phyloP scores from a whole-genome alignment of 441 rosid genomes.

The Biscutella auriculata region DNA sequence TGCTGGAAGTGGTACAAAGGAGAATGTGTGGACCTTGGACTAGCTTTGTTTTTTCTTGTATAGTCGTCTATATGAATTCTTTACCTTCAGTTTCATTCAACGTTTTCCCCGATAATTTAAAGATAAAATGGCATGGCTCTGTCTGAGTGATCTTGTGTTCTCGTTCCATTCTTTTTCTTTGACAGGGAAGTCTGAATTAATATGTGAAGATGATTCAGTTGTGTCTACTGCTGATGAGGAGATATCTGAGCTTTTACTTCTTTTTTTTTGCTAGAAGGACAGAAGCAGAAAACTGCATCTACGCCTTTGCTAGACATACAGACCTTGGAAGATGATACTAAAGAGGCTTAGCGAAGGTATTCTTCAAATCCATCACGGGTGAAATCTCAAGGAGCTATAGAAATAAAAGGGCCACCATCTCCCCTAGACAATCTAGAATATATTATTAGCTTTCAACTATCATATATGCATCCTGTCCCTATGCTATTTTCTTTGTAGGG shows the following conservation, averaged over 20 bases:
- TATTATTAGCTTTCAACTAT: neutral
- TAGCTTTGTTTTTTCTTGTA: neutral
- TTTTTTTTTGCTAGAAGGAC: conserved; percentile 47
- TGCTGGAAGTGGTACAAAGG: conserved; percentile 5
- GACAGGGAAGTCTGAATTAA: conserved; percentile 66
- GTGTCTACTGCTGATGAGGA: conserved; percentile 31
- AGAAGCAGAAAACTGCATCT: conserved; percentile 45
- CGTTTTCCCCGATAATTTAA: neutral
- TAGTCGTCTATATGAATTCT: neutral
- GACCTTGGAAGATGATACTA: conserved; percentile 55
- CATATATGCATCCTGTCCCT: neutral
- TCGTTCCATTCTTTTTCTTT: conserved; percentile 12
- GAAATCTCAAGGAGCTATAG: conserved; percentile 23
- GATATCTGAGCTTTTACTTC: conserved; percentile 46
- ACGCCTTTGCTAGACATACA: conserved; percentile 40
- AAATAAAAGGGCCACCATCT: conserved; percentile 23
- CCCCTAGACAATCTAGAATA: conserved; percentile 9
- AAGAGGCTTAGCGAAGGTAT: conserved; percentile 50
- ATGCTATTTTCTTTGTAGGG: conserved; percentile 37
- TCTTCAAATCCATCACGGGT: conserved; percentile 20
- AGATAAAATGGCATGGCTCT: neutral
- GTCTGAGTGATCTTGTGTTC: conserved; percentile 6
- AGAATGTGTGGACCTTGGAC: neutral
- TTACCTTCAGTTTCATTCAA: neutral
- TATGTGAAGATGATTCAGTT: conserved; percentile 22